Conservation (phyloP, 176 grass and related monocot genomes). For the Echinochloa phyllopogon region DNA sequence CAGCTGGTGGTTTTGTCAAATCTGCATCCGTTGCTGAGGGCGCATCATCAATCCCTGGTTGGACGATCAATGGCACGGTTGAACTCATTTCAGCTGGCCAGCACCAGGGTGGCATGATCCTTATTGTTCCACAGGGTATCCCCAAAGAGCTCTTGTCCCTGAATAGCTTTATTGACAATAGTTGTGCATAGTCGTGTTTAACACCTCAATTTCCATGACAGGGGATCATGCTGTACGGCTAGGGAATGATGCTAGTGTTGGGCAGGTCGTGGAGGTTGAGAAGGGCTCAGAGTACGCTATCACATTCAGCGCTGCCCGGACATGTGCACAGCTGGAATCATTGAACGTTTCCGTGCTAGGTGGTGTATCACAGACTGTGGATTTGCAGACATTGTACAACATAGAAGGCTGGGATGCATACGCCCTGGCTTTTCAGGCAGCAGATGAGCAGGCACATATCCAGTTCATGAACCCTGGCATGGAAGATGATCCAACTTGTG, state of each 20-base stretch:
- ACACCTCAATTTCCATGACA: slow-evolving; percentile 36
- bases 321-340: slow-evolving; percentile 90
- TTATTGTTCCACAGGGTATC: slow-evolving; percentile 95
- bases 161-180: background rate
- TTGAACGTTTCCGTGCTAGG: slow-evolving; percentile 79
- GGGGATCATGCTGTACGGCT: slow-evolving; percentile 83
- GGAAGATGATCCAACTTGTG: slow-evolving; percentile 97
- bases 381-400: slow-evolving; percentile 95
- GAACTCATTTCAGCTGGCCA: slow-evolving; percentile 90
- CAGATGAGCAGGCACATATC: slow-evolving; percentile 64
- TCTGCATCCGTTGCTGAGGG: slow-evolving; percentile 66
- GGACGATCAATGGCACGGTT: slow-evolving; percentile 94
- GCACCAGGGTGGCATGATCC: slow-evolving; percentile 97
- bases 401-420: slow-evolving; percentile 99
- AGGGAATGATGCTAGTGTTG: slow-evolving; percentile 88
- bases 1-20: slow-evolving; percentile 71
- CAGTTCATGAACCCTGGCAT: slow-evolving; percentile 96
- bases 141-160: background rate
- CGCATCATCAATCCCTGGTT: slow-evolving; percentile 65
- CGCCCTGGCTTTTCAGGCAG: slow-evolving; percentile 80
- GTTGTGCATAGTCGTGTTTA: background rate
- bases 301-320: slow-evolving; percentile 93
- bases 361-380: slow-evolving; percentile 64
- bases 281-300: slow-evolving; percentile 84
- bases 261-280: slow-evolving; percentile 75